phyloP scores from a whole-genome alignment of 2,329 filamentous ascomycete species.

The Aspergillus ibericus region DNA sequence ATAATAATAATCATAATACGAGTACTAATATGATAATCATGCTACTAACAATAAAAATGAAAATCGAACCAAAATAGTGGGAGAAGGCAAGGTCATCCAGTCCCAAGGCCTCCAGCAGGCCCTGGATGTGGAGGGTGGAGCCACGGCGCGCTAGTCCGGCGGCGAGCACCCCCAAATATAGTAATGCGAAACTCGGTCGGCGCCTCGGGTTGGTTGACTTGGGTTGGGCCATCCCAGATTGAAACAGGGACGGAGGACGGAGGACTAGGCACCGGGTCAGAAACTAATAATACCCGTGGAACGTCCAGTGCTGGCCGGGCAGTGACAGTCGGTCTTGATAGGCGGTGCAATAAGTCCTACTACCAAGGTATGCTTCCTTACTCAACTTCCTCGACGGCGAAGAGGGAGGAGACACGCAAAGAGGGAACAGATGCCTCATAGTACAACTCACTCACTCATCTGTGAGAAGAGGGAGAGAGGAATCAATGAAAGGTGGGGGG shows the following conservation, averaged over 20 bases:
- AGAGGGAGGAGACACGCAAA: no score
- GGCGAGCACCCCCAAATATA: neutral
- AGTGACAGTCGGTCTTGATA: no score
- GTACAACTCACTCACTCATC: neutral
- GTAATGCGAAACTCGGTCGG: neutral
- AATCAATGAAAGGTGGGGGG: neutral
- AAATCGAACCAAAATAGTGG: conserved; percentile 5
- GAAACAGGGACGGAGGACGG: no score
- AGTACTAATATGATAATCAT: neutral
- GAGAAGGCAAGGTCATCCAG: neutral
- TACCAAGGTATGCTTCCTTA: no score
- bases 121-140: conserved; percentile 12
- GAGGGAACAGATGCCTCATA: no score
- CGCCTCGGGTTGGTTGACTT: neutral
- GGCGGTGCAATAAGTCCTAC: no score
- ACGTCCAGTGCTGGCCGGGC: no score
- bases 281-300: neutral
- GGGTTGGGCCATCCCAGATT: neutral
- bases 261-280: neutral
- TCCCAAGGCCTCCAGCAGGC: neutral
- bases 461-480: neutral
- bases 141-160: conserved; percentile 7
- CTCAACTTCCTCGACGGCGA: no score
- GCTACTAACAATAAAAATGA: neutral
- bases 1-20: neutral